phyloP scores from a whole-genome alignment of 345 rosid genomes.

The Adansonia digitata region DNA sequence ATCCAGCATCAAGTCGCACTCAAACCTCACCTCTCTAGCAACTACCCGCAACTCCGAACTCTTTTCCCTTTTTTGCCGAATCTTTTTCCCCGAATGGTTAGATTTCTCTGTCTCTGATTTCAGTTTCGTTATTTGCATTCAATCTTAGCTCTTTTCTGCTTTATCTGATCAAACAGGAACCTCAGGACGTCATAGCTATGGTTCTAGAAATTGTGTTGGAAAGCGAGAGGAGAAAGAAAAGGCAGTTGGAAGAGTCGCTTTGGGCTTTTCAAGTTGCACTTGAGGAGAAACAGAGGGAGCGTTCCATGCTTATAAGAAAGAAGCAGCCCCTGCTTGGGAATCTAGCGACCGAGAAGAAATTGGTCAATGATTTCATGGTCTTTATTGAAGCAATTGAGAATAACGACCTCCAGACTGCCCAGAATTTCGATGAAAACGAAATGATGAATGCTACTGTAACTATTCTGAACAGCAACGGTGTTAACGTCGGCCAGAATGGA shows the following conservation, averaged over 20 bases:
- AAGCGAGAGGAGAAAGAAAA: neutral
- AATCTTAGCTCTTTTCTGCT: no score
- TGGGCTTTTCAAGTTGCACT: neutral
- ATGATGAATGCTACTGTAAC: neutral
- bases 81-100: no score
- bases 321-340: neutral
- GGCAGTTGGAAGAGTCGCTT: neutral
- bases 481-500: neutral
- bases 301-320: neutral
- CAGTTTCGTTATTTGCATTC: no score
- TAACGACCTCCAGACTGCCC: neutral
- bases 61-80: no score
- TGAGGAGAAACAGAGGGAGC: neutral
- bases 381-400: neutral
- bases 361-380: neutral
- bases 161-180: neutral
- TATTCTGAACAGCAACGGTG: neutral
- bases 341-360: neutral
- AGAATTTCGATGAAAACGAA: neutral
- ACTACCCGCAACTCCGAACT: no score
- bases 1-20: no score
- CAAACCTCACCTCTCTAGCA: no score
- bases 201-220: neutral
- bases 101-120: no score
- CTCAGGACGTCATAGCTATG: neutral